These are phyloP conservation scores for Xylariaceae sp. DNA, from an alignment of 2,329 filamentous ascomycete genomes.

Conservation along the genomic window DNA sequence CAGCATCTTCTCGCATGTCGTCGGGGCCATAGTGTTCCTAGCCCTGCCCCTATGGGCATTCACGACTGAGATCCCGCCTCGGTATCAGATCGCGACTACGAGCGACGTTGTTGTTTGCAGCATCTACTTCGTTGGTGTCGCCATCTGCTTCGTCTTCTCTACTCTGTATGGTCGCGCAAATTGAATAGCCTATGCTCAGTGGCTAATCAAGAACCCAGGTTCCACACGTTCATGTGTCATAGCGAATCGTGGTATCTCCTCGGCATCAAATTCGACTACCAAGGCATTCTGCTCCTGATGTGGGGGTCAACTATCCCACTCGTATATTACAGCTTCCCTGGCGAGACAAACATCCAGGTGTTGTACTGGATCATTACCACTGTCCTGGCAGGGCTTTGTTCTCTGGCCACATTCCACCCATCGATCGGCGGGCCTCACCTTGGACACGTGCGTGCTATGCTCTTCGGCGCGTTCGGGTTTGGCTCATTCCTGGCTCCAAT, in stretches of 20 bases:
- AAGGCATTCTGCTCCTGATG: conserved; percentile 58
- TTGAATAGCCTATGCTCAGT: conserved; percentile 17
- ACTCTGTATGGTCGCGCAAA: conserved; percentile 29
- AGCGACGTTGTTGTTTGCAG: conserved; percentile 38
- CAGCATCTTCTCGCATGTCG: conserved; percentile 42
- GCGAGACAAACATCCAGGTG: conserved; percentile 23
- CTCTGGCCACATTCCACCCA: conserved; percentile 31
- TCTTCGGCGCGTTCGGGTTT: conserved; percentile 37
- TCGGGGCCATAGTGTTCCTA: conserved; percentile 37
- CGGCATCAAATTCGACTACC: conserved; percentile 57
- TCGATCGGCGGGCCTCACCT: conserved; percentile 34
- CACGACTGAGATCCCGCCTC: conserved; percentile 29
- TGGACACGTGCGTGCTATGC: conserved; percentile 33
- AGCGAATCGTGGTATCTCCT: conserved; percentile 42
- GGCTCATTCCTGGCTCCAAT: conserved; percentile 36
- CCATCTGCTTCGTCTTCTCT: conserved; percentile 42
- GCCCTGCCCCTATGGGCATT: conserved; percentile 33
- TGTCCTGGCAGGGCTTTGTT: conserved; percentile 32
- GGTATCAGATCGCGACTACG: conserved; percentile 30
- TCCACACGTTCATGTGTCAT: conserved; percentile 55
- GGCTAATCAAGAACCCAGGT: conserved; percentile 31
- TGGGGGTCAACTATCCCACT: conserved; percentile 58
- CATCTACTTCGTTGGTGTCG: conserved; percentile 39
- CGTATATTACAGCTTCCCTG: conserved; percentile 50
- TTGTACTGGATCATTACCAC: conserved; percentile 34